Evolutionary conservation across 176 grass and related monocot genomes (phyloP).

Genomic region (Rhynchospora pubera): DNA sequence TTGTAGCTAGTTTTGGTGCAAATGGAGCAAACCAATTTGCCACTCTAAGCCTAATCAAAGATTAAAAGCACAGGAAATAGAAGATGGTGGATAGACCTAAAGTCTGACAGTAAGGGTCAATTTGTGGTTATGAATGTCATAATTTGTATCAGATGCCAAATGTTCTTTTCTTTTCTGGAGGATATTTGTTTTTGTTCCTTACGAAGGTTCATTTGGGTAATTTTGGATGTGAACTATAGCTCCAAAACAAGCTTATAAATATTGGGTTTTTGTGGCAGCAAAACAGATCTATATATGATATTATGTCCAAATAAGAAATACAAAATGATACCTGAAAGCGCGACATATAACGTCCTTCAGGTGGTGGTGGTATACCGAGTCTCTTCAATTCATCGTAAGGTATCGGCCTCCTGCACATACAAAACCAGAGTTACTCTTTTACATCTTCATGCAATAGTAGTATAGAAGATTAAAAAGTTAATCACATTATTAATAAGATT

Average conservation of each 20-base stretch:
- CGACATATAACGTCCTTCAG: conserved; percentile 67
- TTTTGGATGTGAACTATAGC: too few species aligned
- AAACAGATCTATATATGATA: too few species aligned
- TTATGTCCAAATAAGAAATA: not conserved
- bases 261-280: too few species aligned
- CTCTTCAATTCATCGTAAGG: conserved; percentile 78
- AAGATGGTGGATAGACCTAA: too few species aligned
- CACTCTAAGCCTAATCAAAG: too few species aligned
- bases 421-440: conserved; percentile 10
- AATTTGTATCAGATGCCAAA: not conserved
- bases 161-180: too few species aligned
- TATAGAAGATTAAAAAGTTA: not conserved
- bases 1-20: too few species aligned
- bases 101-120: not conserved
- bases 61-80: too few species aligned
- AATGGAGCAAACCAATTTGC: too few species aligned
- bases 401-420: conserved; percentile 50
- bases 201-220: too few species aligned
- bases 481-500: not conserved
- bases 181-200: too few species aligned
- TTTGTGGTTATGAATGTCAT: not conserved
- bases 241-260: too few species aligned
- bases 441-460: not conserved
- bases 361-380: conserved; percentile 82
- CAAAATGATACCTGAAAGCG: conserved; percentile 54